Base-by-base conservation (phyloP, 306 rosid species). In the Acmispon strigosus region DNA sequence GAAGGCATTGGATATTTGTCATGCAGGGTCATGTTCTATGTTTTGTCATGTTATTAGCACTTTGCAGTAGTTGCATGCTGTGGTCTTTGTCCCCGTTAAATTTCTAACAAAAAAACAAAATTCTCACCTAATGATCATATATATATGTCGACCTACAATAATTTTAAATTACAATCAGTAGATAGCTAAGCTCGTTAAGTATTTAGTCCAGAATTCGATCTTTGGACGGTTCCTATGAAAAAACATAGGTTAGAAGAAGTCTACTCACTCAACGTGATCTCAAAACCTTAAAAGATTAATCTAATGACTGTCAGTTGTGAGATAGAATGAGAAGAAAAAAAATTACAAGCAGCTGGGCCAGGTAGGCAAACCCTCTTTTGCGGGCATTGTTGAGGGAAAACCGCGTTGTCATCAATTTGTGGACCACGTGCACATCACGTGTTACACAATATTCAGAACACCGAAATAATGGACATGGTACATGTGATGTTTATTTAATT, bases 401-500 rank as follows among this genome's bases (percentile, higher is more conserved):
- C 2, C 24, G 24, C 24, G 24, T 22, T 22, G 24, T 2, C 24
- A 27, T 27, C 32, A 27, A 27, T 20, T 63, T 19, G 57, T 56
- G 58, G 59, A 6, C 65, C 78, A 65, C 42, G 78, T 76, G 78
- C 72, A 2, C 17, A 15, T 24, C 81, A 76, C 73, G 15, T 53
- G 82, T 8, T 63, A 37, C 27, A 14, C 48, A 72, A 77, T 61
- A 59, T 72, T 81, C 62, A 51, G 10, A 60, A 24, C 75, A 47
- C 22, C 16, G 47, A 43, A 62, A 12, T 13, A 5, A 32, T 13
- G 17, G 41, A 7, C 8, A 20, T 37, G 13, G 19, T 34, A 49
- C 29, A 49, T n/a, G 3, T 20, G 15, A n/a, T 2, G 4, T 27
- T 27, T 27, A 27, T 27, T 27, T 17, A 17, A 65, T 63, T 16